Percentiles rank a stretch among this genome's conserved stretches.
Conservation (phyloP, 2,329 filamentous ascomycete species). For the Ophiocordyceps polyrhachis-furcata region DNA sequence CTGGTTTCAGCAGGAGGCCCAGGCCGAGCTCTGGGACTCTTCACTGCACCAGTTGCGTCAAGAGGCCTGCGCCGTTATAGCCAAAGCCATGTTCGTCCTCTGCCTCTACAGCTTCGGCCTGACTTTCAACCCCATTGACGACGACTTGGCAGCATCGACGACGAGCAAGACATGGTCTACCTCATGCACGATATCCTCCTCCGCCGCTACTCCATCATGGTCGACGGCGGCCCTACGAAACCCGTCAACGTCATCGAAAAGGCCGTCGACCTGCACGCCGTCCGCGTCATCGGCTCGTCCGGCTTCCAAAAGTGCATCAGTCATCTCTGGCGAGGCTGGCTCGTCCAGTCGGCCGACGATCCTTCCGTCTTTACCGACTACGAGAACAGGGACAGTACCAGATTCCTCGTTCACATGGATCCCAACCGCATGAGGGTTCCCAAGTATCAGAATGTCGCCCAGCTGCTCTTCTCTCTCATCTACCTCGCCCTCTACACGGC, state of each 20-base stretch:
- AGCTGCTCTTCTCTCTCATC: conserved; percentile 66
- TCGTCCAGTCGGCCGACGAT: conserved; percentile 88
- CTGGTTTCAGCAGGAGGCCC: conserved; percentile 65
- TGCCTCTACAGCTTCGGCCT: background rate
- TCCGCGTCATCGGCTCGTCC: conserved; percentile 73
- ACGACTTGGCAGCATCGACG: conserved; percentile 49
- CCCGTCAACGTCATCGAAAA: conserved; percentile 84
- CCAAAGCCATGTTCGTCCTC: conserved; percentile 46
- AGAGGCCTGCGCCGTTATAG: conserved; percentile 74
- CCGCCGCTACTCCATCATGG: conserved; percentile 69
- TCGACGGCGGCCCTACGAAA: conserved; percentile 50
- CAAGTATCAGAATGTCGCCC: conserved; percentile 77
- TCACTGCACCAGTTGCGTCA: conserved; percentile 65
- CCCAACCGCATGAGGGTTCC: conserved; percentile 89
- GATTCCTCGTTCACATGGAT: conserved; percentile 68
- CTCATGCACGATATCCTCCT: conserved; percentile 68
- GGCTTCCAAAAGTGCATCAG: conserved; percentile 93
- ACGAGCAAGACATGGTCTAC: conserved; percentile 60
- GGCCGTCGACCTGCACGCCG: conserved; percentile 79
- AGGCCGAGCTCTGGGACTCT: conserved; percentile 78
- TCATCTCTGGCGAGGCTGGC: conserved; percentile 88
- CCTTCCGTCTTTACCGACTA: conserved; percentile 82
- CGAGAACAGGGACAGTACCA: conserved; percentile 58
- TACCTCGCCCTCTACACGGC: conserved; percentile 75
- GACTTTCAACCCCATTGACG: background rate